Evolutionary conservation across 2,329 filamentous ascomycete genomes (phyloP).

Genomic region (Metarhizium humberi): DNA sequence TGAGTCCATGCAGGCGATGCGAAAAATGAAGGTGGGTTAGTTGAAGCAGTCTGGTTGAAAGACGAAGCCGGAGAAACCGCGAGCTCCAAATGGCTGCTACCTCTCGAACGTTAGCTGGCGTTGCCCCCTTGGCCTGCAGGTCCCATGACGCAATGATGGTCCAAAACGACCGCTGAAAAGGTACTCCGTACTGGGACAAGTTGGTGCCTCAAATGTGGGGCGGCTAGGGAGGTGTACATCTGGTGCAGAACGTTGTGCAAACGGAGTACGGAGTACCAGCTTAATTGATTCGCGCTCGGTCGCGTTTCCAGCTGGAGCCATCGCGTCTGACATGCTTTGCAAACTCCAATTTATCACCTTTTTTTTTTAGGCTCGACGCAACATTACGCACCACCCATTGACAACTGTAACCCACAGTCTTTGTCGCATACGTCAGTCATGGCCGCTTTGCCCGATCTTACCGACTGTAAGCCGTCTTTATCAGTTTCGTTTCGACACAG

Average conservation of each 20-base stretch:
- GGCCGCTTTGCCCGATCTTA: conserved; percentile 19
- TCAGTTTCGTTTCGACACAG: background rate
- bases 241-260: too few species aligned
- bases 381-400: background rate
- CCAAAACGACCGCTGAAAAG: background rate
- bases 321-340: conserved; percentile 7
- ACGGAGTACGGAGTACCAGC: background rate
- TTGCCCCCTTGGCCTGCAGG: background rate
- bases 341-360: conserved; percentile 2
- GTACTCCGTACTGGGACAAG: background rate
- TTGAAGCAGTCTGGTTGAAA: background rate
- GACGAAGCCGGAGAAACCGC: background rate
- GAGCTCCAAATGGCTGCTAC: background rate
- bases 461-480: conserved; percentile 21
- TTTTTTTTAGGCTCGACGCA: background rate
- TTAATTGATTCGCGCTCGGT: conserved; percentile 17
- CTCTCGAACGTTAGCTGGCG: background rate
- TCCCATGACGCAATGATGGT: conserved; percentile 8
- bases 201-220: conserved; percentile 12
- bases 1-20: conserved; percentile 16
- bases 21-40: background rate
- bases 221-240: background rate
- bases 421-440: conserved; percentile 11
- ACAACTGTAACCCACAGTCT: background rate
- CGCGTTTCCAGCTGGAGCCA: conserved; percentile 7